phyloP scores from a whole-genome alignment of 2,329 filamentous ascomycete genomes.

The Penicillium sp. region DNA sequence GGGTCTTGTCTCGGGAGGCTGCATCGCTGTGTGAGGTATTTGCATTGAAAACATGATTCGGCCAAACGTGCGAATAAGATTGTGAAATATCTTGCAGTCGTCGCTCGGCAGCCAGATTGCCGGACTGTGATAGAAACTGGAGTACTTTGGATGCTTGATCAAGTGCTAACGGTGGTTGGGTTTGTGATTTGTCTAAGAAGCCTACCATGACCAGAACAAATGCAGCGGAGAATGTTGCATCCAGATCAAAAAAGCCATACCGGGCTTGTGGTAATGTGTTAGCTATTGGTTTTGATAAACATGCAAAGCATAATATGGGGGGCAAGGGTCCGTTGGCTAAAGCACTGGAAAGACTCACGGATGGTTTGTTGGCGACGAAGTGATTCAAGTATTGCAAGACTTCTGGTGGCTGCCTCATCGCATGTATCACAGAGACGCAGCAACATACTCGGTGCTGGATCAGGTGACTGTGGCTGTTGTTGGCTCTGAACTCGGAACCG shows the following conservation, averaged over 20 bases:
- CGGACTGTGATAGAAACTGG: conserved; percentile 16
- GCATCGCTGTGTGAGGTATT: neutral
- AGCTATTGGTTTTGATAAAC: neutral
- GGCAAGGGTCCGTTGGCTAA: too few relatives aligned
- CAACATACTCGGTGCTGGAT: conserved; percentile 9
- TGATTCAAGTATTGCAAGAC: conserved; percentile 19
- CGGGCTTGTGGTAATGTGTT: conserved; percentile 1
- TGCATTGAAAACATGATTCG: conserved; percentile 8
- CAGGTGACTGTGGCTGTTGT: neutral
- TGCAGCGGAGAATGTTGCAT: conserved; percentile 25
- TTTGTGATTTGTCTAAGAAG: conserved; percentile 12
- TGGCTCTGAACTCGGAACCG: conserved; percentile 15
- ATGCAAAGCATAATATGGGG: neutral
- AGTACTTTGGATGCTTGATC: conserved; percentile 19
- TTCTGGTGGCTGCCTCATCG: conserved; percentile 22
- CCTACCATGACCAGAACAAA: conserved; percentile 26
- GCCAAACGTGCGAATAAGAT: conserved; percentile 20
- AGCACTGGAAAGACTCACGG: conserved; percentile 10
- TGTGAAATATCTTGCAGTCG: conserved; percentile 22
- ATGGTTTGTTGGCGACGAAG: conserved; percentile 20
- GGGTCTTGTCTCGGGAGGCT: neutral
- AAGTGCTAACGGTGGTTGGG: conserved; percentile 12
- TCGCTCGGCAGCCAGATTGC: conserved; percentile 20
- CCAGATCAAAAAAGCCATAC: conserved; percentile 26
- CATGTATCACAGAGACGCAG: conserved; percentile 22